Conservation (phyloP, 2,329 filamentous ascomycete genomes). For the Pseudogymnoascus sp. region DNA sequence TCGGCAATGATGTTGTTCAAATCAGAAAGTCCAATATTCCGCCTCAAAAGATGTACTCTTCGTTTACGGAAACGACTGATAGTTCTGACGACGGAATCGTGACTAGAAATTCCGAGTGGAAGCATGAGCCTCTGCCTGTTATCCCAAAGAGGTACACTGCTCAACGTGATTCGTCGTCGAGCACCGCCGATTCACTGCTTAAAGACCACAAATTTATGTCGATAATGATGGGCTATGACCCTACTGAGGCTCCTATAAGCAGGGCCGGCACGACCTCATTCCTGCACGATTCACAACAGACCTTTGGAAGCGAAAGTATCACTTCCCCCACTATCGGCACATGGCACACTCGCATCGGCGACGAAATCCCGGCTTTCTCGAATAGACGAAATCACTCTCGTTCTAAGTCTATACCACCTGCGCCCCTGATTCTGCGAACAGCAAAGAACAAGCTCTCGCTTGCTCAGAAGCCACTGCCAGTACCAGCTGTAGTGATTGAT, state of each 20-base stretch:
- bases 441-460: slow-evolving; percentile 35
- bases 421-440: slow-evolving; percentile 43
- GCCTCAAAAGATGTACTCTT: background rate
- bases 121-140: background rate
- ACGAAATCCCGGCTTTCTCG: slow-evolving; percentile 52
- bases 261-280: slow-evolving; percentile 18
- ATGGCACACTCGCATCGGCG: slow-evolving; percentile 52
- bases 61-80: background rate
- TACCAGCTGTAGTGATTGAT: slow-evolving; percentile 17
- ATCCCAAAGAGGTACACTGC: background rate
- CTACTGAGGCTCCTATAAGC: background rate
- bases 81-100: background rate
- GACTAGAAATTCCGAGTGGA: background rate
- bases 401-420: slow-evolving; percentile 45
- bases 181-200: background rate
- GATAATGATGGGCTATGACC: slow-evolving; percentile 4
- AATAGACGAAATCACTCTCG: slow-evolving; percentile 38
- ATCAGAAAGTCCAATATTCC: background rate
- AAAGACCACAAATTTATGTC: slow-evolving; percentile 1
- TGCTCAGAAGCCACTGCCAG: slow-evolving; percentile 30
- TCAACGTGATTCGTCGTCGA: background rate
- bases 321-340: slow-evolving; percentile 8
- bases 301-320: background rate
- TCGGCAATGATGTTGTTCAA: background rate
- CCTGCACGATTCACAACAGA: slow-evolving; percentile 24